A percentile compares a stretch with the other conserved stretches of the same genome.
Conservation (phyloP, 352 stramenopile genomes). For the Peronosclerospora sorghi region DNA sequence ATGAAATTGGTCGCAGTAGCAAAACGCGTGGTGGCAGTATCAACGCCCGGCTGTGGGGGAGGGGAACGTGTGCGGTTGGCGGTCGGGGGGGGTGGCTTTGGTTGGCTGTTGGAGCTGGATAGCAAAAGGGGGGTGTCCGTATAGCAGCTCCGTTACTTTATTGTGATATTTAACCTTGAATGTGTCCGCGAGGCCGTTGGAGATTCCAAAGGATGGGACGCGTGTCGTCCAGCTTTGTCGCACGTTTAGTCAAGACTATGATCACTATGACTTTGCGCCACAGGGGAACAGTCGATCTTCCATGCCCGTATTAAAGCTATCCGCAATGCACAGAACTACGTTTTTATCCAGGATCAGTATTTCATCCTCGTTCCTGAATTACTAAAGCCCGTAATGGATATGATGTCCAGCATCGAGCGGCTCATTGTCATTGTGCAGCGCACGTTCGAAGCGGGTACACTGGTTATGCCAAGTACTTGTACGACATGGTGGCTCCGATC, state of each 20-base stretch:
- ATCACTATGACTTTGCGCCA: slow-evolving; percentile 33
- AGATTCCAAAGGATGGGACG: slow-evolving; percentile 6
- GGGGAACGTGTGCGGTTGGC: too few relatives aligned
- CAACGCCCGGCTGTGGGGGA: too few relatives aligned
- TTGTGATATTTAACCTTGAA: too few relatives aligned
- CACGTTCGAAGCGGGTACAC: slow-evolving; percentile 25
- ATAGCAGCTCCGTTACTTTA: too few relatives aligned
- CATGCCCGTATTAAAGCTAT: slow-evolving; percentile 47
- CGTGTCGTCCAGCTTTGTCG: slow-evolving; percentile 37
- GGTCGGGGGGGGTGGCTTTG: too few relatives aligned
- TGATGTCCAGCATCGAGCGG: slow-evolving; percentile 31
- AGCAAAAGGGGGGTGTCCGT: too few relatives aligned
- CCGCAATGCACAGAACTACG: slow-evolving; percentile 39
- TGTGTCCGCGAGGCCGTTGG: slow-evolving; percentile 3
- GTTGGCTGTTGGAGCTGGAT: too few relatives aligned
- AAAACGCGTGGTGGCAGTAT: too few relatives aligned
- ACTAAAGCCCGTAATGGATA: slow-evolving; percentile 28
- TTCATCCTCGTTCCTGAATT: slow-evolving; percentile 58
- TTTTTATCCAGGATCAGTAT: slow-evolving; percentile 67
- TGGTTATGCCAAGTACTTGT: slow-evolving; percentile 57
- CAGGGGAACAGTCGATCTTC: slow-evolving; percentile 45
- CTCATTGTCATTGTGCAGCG: slow-evolving; percentile 47
- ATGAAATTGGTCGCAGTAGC: too few relatives aligned
- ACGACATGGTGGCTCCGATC: slow-evolving; percentile 50
- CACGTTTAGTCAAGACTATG: slow-evolving; percentile 39